Evolutionary conservation across 1,284 basidiomycete species (phyloP).

Genomic region (Vanrija sp.): DNA sequence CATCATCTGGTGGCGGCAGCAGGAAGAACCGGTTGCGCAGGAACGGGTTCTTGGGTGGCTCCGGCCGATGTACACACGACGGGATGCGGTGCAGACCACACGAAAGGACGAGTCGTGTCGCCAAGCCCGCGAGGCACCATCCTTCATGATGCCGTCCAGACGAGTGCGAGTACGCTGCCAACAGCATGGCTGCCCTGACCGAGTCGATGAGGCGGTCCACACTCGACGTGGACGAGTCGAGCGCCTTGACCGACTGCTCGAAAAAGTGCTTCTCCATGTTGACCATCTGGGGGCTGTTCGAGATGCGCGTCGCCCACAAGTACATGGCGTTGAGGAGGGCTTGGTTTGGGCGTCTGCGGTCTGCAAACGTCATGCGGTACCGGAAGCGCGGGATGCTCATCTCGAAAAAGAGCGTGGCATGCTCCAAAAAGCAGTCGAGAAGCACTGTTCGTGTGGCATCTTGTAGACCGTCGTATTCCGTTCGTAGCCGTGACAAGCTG

Average conservation of each 20-base stretch:
- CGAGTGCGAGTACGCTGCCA: conserved; percentile 38
- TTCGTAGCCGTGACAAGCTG: conserved; percentile 3
- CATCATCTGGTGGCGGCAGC: conserved; percentile 39
- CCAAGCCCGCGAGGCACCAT: conserved; percentile 36
- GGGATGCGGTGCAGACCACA: conserved; percentile 42
- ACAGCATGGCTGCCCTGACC: conserved; percentile 37
- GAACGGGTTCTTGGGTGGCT: conserved; percentile 26
- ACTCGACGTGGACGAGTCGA: conserved; percentile 33
- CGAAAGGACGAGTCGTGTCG: conserved; percentile 34
- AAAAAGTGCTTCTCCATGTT: conserved; percentile 38
- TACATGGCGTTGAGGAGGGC: conserved; percentile 47
- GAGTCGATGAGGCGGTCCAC: conserved; percentile 42
- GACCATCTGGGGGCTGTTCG: conserved; percentile 28
- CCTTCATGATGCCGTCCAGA: conserved; percentile 43
- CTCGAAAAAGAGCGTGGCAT: conserved; percentile 40
- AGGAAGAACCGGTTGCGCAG: conserved; percentile 32
- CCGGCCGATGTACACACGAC: conserved; percentile 24
- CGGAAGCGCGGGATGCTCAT: conserved; percentile 43
- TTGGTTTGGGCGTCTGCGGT: conserved; percentile 35
- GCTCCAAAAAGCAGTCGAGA: conserved; percentile 39
- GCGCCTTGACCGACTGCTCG: conserved; percentile 27
- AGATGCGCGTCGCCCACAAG: conserved; percentile 43
- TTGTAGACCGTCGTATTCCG: conserved; percentile 34
- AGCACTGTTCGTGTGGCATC: conserved; percentile 30
- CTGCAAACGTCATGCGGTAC: conserved; percentile 38